phyloP scores from a whole-genome alignment of 768 basidiomycete genomes.

The Punctularia strigosozonata region DNA sequence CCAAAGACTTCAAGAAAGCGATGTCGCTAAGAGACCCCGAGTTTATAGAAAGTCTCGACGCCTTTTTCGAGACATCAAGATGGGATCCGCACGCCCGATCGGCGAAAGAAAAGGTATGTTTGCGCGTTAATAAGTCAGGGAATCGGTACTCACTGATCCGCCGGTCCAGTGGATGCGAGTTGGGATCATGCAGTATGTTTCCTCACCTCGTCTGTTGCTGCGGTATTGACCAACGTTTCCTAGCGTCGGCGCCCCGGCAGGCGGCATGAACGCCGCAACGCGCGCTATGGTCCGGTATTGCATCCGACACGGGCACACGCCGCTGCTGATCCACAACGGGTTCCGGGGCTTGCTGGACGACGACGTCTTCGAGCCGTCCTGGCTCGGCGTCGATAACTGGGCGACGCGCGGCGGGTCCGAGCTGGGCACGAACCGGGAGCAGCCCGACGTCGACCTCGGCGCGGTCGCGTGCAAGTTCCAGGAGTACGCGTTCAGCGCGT shows the following conservation, averaged over 20 bases:
- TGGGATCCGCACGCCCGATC: constrained; percentile 28
- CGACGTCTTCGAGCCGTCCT: constrained; percentile 73
- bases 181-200: constrained; percentile 75
- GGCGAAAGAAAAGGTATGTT: constrained; percentile 19
- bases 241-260: constrained; percentile 93
- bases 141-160: background rate
- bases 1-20: constrained; percentile 77
- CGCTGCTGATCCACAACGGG: constrained; percentile 91
- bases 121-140: background rate
- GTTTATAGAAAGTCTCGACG: constrained; percentile 75
- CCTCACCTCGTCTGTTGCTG: constrained; percentile 1
- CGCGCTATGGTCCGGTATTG: constrained; percentile 92
- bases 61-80: constrained; percentile 68
- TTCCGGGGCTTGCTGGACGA: constrained; percentile 93
- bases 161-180: constrained; percentile 54
- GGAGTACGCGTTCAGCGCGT: constrained; percentile 60
- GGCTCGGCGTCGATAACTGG: constrained; percentile 97
- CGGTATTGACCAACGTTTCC: constrained; percentile 6
- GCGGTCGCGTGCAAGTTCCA: constrained; percentile 88
- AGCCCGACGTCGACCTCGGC: constrained; percentile 82
- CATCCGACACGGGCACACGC: constrained; percentile 80
- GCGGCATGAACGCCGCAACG: constrained; percentile 98
- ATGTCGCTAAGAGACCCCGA: constrained; percentile 87
- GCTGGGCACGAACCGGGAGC: constrained; percentile 87
- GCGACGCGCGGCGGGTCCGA: constrained; percentile 94